Percentiles rank a stretch among this genome's conserved stretches.
Evolutionary conservation across 192 early-diverging fungal species (phyloP).

Genomic region (Endogone sp.): DNA sequence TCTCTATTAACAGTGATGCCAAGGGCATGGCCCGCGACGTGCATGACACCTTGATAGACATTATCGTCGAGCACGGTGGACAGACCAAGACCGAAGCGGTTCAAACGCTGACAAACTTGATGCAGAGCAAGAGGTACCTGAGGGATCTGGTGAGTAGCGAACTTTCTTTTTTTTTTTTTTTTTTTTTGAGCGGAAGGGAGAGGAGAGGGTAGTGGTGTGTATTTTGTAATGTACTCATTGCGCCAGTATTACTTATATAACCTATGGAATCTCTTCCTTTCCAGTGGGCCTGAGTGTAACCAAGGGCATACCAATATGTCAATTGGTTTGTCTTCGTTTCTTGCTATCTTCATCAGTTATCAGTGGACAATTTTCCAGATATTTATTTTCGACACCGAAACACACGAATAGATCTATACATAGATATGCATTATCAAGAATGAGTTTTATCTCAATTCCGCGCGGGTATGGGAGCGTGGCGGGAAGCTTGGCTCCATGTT

Average conservation of each 20-base stretch:
- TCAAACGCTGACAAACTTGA: constrained; percentile 58
- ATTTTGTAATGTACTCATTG: too few species aligned
- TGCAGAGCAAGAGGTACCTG: constrained; percentile 60
- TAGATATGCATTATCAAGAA: neutral
- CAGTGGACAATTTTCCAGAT: too few species aligned
- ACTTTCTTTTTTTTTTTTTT: too few species aligned
- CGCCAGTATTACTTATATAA: too few species aligned
- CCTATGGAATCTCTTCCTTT: too few species aligned
- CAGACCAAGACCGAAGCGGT: constrained; percentile 47
- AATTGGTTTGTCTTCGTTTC: too few species aligned
- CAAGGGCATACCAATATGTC: too few species aligned
- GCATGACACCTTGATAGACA: constrained; percentile 67
- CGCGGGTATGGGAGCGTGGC: neutral
- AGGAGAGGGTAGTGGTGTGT: too few species aligned
- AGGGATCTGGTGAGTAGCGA: constrained; percentile 43
- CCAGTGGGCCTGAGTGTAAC: too few species aligned
- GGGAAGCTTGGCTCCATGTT: neutral
- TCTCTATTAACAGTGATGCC: constrained; percentile 55
- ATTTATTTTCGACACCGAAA: neutral
- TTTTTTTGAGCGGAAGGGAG: too few species aligned
- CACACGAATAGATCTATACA: neutral
- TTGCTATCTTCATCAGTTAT: too few species aligned
- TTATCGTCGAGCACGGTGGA: constrained; percentile 47
- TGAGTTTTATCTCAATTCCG: too few species aligned
- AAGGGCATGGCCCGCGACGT: constrained; percentile 89